Evolutionary conservation across 1,284 basidiomycete species (phyloP).

Genomic region (Coriolopsis trogii): DNA sequence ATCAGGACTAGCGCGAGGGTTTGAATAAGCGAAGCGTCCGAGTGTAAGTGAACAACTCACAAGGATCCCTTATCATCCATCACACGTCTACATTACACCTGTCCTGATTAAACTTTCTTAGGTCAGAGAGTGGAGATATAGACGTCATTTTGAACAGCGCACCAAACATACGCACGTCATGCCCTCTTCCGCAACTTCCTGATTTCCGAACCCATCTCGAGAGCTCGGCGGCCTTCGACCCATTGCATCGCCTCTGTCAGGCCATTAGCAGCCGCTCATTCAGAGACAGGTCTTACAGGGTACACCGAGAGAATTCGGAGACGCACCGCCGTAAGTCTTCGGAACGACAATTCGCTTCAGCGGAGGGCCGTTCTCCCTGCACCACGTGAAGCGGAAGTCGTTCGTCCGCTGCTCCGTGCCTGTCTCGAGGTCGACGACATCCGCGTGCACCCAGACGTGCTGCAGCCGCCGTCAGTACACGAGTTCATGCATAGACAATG

Average conservation of each 20-base stretch:
- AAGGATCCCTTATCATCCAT: too few species aligned
- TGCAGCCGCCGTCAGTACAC: constrained; percentile 28
- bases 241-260: constrained; percentile 77
- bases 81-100: too few species aligned
- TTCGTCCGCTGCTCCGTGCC: constrained; percentile 71
- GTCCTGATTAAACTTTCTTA: too few species aligned
- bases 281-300: not conserved
- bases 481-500: not conserved
- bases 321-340: constrained; percentile 66
- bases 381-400: constrained; percentile 75
- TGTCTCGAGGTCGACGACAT: constrained; percentile 75
- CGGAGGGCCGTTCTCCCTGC: constrained; percentile 42
- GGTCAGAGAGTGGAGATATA: too few species aligned
- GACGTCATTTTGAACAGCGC: too few species aligned
- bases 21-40: too few species aligned
- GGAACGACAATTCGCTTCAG: constrained; percentile 65
- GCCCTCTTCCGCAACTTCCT: constrained; percentile 36
- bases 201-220: constrained; percentile 65
- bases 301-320: not conserved
- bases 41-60: too few species aligned
- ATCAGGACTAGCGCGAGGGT: too few species aligned
- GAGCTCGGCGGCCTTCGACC: constrained; percentile 74
- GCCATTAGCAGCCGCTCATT: too few species aligned
- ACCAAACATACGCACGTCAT: not conserved
- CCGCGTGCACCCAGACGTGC: constrained; percentile 77